phyloP scores from a whole-genome alignment of 257 asterid genomes.

The Vinca minor region DNA sequence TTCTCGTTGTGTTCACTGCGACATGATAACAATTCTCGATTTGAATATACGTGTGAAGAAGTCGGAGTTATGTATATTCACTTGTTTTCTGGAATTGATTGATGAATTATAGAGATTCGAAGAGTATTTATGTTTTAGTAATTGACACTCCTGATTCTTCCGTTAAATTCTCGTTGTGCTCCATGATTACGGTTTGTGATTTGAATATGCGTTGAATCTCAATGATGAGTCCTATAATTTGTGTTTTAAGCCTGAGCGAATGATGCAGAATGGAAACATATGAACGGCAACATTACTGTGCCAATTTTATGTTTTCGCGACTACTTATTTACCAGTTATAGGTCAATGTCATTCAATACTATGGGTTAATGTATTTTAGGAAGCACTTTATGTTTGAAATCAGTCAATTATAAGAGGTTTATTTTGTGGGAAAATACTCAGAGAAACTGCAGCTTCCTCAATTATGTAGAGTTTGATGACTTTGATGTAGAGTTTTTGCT shows the following conservation, averaged over 20 bases:
- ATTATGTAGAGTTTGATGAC: neutral
- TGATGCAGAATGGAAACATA: neutral
- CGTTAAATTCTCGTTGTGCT: neutral
- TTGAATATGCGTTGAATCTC: neutral
- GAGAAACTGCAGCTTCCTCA: neutral
- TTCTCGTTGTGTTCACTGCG: neutral
- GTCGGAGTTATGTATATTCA: no score
- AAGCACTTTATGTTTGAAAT: neutral
- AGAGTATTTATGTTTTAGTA: no score
- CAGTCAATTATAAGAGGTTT: neutral
- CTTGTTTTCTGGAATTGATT: no score
- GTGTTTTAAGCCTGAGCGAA: neutral
- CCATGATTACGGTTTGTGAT: neutral
- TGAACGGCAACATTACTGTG: neutral
- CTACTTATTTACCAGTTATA: neutral
- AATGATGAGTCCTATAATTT: neutral
- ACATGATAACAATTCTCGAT: neutral
- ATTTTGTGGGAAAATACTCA: neutral
- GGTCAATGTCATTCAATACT: neutral
- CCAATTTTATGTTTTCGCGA: neutral
- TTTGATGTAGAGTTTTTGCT: neutral
- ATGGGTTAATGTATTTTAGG: neutral
- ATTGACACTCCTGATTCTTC: neutral
- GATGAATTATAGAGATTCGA: no score
- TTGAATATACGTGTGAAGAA: neutral